Base-by-base conservation (phyloP, 441 rosid genomes). In the Aleurites moluccanus region DNA sequence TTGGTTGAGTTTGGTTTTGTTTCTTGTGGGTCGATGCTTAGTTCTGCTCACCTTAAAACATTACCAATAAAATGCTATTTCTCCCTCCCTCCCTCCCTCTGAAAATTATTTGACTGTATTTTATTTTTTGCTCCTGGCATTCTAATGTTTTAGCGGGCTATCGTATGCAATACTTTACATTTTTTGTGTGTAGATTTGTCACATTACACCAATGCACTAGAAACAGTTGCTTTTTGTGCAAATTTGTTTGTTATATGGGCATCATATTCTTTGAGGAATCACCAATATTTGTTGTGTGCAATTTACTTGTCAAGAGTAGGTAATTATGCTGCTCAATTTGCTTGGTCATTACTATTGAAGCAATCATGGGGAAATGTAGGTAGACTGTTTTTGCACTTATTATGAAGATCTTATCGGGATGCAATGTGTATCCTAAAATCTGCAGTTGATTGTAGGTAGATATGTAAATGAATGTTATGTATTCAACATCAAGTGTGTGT, bases 1-100 rank as follows among this genome's bases (percentile, higher is more conserved):
- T 66, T 73, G 52, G 55, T 73, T 53, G 55, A 64, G 70, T 73
- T 73, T 73, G 63, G 62, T 73, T 50, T 55, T 52, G n/a, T 64
- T 64, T 52, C 64, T 73, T 73, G 42, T 8, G 4, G 6, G 21
- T 59, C 23, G 21, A n/a, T 69, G 30, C 62, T 69, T 35, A 14
- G 40, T n/a, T n/a, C 50, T 9, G 5, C 30, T 55, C 25, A 56
- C 25, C 55, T 57, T 49, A 55, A 33, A 27, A 50, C 47, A 60
- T 59, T 20, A 45, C 44, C 56, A 61, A 72, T 20, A 72, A 72
- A 47, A 10, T n/a, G 21, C 53, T 25, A 2, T 20, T 10, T 70
- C 27, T 28, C 38, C 59, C 16, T 10, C 27, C 40, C n/a, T n/a
- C n/a, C n/a, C 40, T 69, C 61, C 14, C 74, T 57, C 16, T 2